Evolutionary conservation across 352 stramenopile species (phyloP).

Genomic region (Halophytophthora polymorphica): DNA sequence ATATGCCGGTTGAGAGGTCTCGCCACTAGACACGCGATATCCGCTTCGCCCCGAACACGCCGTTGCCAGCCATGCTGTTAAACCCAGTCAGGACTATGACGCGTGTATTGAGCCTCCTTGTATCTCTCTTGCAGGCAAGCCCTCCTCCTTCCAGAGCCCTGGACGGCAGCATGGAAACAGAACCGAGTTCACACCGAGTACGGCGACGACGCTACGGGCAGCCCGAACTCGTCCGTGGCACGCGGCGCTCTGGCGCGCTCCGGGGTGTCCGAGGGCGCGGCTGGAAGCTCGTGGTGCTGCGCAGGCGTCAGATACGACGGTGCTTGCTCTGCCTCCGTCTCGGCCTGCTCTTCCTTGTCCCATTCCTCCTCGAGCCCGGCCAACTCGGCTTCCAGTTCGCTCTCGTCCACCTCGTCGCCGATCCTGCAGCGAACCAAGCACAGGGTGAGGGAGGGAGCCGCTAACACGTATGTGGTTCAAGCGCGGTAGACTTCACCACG

Average conservation of each 20-base stretch:
- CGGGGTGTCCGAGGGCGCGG: constrained; percentile 44
- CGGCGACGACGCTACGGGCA: constrained; percentile 42
- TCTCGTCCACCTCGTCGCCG: constrained; percentile 93
- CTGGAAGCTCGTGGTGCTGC: constrained; percentile 55
- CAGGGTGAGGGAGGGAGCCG: not conserved
- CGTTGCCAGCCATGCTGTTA: too few species aligned
- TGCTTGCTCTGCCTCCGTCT: constrained; percentile 36
- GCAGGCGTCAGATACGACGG: constrained; percentile 64
- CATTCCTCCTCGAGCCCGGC: constrained; percentile 93
- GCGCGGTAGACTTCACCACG: not conserved
- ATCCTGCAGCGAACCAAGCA: constrained; percentile 46
- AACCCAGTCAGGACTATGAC: too few species aligned
- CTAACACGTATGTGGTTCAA: not conserved
- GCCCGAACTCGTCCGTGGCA: constrained; percentile 70
- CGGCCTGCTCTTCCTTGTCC: constrained; percentile 63
- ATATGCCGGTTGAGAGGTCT: too few species aligned
- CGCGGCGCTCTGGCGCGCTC: constrained; percentile 24
- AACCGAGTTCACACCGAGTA: constrained; percentile 30
- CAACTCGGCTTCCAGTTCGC: constrained; percentile 93
- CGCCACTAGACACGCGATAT: too few species aligned
- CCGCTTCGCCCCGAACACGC: too few species aligned
- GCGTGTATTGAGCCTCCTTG: too few species aligned
- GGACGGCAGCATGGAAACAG: not conserved
- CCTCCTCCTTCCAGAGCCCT: not conserved
- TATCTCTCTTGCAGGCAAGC: too few species aligned